Percentiles rank a stretch among this genome's conserved stretches.
These are phyloP conservation scores for Verticillium alfalfae DNA, from an alignment of 2,329 filamentous ascomycete species.

Conservation along the genomic window DNA sequence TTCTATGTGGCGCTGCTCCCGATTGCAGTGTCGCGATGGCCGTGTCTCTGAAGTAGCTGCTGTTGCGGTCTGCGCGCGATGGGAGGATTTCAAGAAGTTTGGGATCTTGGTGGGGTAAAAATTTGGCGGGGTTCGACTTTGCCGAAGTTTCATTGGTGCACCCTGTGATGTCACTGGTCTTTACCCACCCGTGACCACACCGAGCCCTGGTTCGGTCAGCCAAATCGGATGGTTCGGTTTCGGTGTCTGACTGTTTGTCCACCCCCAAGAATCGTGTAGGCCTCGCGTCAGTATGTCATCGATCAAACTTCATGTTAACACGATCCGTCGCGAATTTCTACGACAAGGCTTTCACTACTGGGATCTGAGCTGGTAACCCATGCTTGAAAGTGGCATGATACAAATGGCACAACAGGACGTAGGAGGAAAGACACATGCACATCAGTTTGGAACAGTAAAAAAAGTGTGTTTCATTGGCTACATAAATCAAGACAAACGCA, in stretches of 20 bases:
- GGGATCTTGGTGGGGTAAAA: conserved; percentile 26
- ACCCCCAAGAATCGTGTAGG: too few species aligned
- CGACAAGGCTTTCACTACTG: too few species aligned
- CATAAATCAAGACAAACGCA: not conserved
- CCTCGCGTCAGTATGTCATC: too few species aligned
- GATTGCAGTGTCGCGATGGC: not conserved
- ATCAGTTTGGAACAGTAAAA: not conserved
- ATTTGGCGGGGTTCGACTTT: conserved; percentile 19
- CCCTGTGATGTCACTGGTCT: conserved; percentile 1
- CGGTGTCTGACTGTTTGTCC: too few species aligned
- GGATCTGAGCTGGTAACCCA: too few species aligned
- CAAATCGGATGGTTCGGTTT: too few species aligned
- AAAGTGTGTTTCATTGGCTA: not conserved
- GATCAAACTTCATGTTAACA: too few species aligned
- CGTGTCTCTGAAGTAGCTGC: not conserved
- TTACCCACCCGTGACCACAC: not conserved
- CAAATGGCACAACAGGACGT: too few species aligned
- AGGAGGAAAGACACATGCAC: too few species aligned
- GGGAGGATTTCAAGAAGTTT: conserved; percentile 7
- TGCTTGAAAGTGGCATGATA: too few species aligned
- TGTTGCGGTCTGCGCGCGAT: conserved; percentile 2
- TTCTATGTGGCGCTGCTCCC: not conserved
- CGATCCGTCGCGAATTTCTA: too few species aligned
- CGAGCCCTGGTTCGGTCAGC: not conserved
- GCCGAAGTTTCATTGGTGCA: conserved; percentile 1